A percentile compares a stretch with the other conserved stretches of the same genome.
Evolutionary conservation across 495 filamentous ascomycete species (phyloP).

Genomic region (Lasiosphaeria ovina): DNA sequence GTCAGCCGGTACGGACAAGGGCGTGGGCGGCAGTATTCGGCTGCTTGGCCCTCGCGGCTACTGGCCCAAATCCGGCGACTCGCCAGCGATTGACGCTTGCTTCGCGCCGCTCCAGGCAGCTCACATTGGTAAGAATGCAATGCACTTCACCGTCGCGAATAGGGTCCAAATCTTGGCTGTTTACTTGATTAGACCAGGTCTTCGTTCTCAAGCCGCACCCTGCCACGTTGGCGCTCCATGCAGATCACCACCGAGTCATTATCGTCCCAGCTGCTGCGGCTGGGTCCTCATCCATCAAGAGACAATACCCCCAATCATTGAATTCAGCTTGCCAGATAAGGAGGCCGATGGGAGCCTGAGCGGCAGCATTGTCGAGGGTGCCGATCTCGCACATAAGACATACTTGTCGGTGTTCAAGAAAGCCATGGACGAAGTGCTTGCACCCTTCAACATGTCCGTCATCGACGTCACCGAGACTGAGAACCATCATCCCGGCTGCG

Average conservation of each 20-base stretch:
- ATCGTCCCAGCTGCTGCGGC: not conserved
- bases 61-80: not conserved
- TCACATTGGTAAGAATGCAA: not conserved
- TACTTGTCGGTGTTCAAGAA: not conserved
- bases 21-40: not conserved
- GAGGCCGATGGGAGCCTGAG: not conserved
- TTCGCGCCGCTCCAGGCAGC: not conserved
- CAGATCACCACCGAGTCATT: not conserved
- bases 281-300: not conserved
- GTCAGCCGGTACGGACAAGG: not conserved
- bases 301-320: not conserved
- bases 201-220: not conserved
- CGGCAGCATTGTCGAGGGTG: not conserved
- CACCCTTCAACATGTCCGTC: not conserved
- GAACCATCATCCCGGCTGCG: not conserved
- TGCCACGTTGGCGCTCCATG: not conserved
- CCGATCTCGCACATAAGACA: not conserved
- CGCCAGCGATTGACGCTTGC: not conserved
- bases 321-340: not conserved
- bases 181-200: not conserved
- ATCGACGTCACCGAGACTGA: not conserved
- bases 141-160: not conserved
- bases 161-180: not conserved
- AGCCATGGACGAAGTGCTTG: not conserved
- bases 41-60: not conserved